Evolutionary conservation across 768 basidiomycete species (phyloP), one percentile per base, ranked within the genome.

Genomic region (Mycena polygramma): DNA sequence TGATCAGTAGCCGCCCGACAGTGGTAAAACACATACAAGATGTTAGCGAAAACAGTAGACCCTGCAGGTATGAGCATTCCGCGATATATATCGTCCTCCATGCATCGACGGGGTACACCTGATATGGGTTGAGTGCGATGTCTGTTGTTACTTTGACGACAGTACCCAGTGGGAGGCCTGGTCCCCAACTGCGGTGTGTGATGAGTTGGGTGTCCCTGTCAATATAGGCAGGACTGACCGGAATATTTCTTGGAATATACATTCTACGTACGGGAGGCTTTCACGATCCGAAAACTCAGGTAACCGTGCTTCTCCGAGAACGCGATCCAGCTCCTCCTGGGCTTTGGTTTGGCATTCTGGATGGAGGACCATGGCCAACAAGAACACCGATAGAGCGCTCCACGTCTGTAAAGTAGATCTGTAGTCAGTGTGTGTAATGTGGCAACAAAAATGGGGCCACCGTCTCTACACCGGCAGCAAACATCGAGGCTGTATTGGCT

Each of bases 381-480:
- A 13, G 20, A 70, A 70, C 6, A 62, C 41, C 1, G 60, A 36
- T 15, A 68, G 14, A 2, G 59, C 19, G 24, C 60, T 39, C 59
- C 67, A 61, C 5, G 67, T 68, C 67, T 68, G 20, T 13, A 20
- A 45, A 13, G 4, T 8, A 8, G 17, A 15, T 45, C 43, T 13
- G 13, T 13, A n/a, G 39, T 39, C 39, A 39, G 39, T n/a, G n/a
- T n/a, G n/a, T n/a, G n/a, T n/a, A n/a, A n/a, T 39, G 13, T 7
- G 13, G 39, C 7, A 39, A 39, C 39, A 39, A 13, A 13, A 39
- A 39, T 13, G 13, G 7, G 7, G 7, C 22, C 20, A 37, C 84
- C 57, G 84, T 84, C 66, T 83, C 81, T 14, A 79, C 80, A 30
- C 81, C 85, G 24, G 78, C 83, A 59, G 70, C 55, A 61, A 75